phyloP scores from a whole-genome alignment of 768 basidiomycete genomes.

The Boletus vermiculosoides region DNA sequence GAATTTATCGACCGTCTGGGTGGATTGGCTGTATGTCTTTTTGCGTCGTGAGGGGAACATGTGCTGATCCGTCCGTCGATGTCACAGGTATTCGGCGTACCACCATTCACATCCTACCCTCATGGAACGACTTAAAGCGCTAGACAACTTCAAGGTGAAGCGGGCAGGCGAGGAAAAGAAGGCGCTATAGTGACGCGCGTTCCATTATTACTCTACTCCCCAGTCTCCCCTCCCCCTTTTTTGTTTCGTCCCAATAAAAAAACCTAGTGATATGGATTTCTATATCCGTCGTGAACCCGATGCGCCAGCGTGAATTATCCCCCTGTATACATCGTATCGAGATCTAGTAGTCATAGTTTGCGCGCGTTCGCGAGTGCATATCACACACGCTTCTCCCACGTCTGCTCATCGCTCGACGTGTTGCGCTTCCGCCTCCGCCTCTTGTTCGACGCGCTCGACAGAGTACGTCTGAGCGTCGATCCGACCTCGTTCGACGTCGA shows the following conservation, averaged over 20 bases:
- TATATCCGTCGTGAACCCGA: no score
- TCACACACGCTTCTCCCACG: background rate
- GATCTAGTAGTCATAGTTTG: background rate
- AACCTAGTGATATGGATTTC: background rate
- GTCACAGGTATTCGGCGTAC: constrained; percentile 80
- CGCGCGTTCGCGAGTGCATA: background rate
- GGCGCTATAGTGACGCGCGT: constrained; percentile 14
- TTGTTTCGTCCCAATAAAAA: background rate
- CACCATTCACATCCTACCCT: constrained; percentile 96
- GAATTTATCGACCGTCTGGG: constrained; percentile 92
- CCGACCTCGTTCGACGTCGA: constrained; percentile 67
- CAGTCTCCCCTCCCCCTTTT: background rate
- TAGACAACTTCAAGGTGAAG: constrained; percentile 64
- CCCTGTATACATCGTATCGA: background rate
- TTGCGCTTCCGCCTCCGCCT: background rate
- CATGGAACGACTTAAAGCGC: constrained; percentile 80
- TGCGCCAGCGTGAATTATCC: background rate
- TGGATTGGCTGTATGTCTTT: constrained; percentile 73
- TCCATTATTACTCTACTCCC: background rate
- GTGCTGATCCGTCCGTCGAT: background rate
- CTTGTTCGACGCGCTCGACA: constrained; percentile 1
- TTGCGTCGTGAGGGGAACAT: background rate
- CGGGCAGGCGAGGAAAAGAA: constrained; percentile 31
- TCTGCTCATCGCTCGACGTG: background rate
- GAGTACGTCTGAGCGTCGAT: constrained; percentile 45